phyloP scores from a whole-genome alignment of 257 asterid genomes.

The Solanum bukasovii region DNA sequence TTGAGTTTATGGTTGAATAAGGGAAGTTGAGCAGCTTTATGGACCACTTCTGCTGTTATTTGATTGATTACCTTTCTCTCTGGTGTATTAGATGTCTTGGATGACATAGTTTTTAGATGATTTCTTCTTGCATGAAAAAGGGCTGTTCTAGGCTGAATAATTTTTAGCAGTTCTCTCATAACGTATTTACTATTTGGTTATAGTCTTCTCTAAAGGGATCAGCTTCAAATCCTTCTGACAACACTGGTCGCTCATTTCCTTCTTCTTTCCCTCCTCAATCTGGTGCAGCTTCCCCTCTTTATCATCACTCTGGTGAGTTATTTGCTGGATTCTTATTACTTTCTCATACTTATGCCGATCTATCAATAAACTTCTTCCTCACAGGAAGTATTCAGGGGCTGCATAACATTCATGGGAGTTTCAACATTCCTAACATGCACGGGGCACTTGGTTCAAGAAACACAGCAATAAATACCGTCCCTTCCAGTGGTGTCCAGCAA shows the following conservation, averaged over 20 bases:
- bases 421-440: constrained; percentile 58
- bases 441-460: constrained; percentile 63
- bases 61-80: not conserved
- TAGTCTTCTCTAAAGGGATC: constrained; percentile 72
- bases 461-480: constrained; percentile 48
- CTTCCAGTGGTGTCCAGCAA: constrained; percentile 64
- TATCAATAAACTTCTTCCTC: constrained; percentile 4
- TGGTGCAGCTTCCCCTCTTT: constrained; percentile 57
- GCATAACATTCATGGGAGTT: constrained; percentile 67
- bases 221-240: constrained; percentile 62
- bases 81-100: not conserved
- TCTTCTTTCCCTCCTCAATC: constrained; percentile 63
- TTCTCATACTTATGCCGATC: constrained; percentile 3
- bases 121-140: not conserved
- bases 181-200: constrained; percentile 5
- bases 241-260: constrained; percentile 49
- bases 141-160: not conserved
- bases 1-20: not conserved
- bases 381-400: constrained; percentile 62
- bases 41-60: not conserved
- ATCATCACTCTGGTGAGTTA: constrained; percentile 60
- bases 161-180: not conserved
- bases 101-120: not conserved
- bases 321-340: not conserved
- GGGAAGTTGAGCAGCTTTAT: not conserved